phyloP scores from a whole-genome alignment of 352 stramenopile genomes.

The Pythium phragmiticola region DNA sequence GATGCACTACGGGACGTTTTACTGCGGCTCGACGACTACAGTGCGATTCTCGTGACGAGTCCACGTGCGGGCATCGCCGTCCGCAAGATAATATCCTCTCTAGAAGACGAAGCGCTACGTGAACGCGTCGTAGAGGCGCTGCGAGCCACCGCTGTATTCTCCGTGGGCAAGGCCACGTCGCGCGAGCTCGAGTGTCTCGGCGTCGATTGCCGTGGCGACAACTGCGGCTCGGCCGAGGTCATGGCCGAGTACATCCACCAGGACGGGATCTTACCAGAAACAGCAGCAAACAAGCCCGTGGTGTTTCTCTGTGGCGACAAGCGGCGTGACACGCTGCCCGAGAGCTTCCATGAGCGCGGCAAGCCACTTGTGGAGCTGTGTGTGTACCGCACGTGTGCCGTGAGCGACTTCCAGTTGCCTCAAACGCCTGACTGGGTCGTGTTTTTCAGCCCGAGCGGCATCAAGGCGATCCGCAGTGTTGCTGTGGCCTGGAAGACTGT shows the following conservation, averaged over 20 bases:
- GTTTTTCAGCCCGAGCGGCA: constrained; percentile 81
- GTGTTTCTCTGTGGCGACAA: constrained; percentile 82
- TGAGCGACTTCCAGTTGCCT: constrained; percentile 49
- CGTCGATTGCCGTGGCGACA: constrained; percentile 56
- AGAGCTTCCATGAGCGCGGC: constrained; percentile 51
- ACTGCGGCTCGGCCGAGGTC: constrained; percentile 65
- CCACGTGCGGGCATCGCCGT: constrained; percentile 66
- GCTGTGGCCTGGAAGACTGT: constrained; percentile 50
- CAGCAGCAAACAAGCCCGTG: constrained; percentile 44
- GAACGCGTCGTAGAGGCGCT: constrained; percentile 33
- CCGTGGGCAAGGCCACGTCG: constrained; percentile 66
- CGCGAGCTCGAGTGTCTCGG: constrained; percentile 52
- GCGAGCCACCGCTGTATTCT: constrained; percentile 43
- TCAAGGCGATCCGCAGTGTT: constrained; percentile 53
- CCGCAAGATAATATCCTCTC: constrained; percentile 28
- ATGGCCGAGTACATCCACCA: constrained; percentile 48
- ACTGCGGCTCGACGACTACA: constrained; percentile 47
- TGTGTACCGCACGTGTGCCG: constrained; percentile 59
- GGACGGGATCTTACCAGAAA: constrained; percentile 35
- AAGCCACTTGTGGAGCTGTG: constrained; percentile 58
- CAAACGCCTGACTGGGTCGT: constrained; percentile 58
- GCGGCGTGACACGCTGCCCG: constrained; percentile 51
- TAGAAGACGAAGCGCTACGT: constrained; percentile 22
- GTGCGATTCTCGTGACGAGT: constrained; percentile 71
- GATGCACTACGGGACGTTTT: constrained; percentile 38